phyloP scores from a whole-genome alignment of 768 basidiomycete species.

The Tricholoma sp. region DNA sequence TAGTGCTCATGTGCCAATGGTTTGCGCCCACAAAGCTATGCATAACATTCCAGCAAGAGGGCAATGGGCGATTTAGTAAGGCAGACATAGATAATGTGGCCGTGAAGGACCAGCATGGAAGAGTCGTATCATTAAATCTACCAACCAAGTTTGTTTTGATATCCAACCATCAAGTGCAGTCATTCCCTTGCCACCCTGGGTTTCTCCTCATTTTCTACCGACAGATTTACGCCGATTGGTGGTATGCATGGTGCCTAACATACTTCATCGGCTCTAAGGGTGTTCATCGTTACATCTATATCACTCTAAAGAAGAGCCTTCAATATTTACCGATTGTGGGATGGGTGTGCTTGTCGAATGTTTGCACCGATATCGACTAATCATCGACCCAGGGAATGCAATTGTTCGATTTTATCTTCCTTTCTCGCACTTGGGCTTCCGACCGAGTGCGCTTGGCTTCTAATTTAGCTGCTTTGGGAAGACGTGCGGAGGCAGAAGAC shows the following conservation, averaged over 20 bases:
- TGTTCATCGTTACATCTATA: conserved; percentile 72
- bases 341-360: conserved; percentile 51
- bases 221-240: conserved; percentile 77
- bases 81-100: conserved; percentile 57
- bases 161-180: conserved; percentile 84
- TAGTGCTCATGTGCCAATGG: conserved; percentile 76
- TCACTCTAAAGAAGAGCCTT: conserved; percentile 88
- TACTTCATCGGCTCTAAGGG: conserved; percentile 62
- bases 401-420: conserved; percentile 91
- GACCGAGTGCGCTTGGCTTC: conserved; percentile 65
- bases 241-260: conserved; percentile 82
- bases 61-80: conserved; percentile 55
- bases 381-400: conserved; percentile 70
- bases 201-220: background rate
- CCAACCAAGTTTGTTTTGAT: conserved; percentile 81
- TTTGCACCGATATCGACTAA: conserved; percentile 2
- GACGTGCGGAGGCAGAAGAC: conserved; percentile 59
- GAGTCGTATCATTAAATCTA: conserved; percentile 56
- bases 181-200: background rate
- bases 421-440: conserved; percentile 86
- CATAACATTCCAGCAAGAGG: conserved; percentile 70
- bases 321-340: conserved; percentile 82
- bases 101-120: conserved; percentile 50
- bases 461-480: conserved; percentile 64
- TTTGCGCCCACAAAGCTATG: conserved; percentile 74